Evolutionary conservation across 805 yeast genomes (phyloP).

Genomic region (Cyberlindnera saturnus): DNA sequence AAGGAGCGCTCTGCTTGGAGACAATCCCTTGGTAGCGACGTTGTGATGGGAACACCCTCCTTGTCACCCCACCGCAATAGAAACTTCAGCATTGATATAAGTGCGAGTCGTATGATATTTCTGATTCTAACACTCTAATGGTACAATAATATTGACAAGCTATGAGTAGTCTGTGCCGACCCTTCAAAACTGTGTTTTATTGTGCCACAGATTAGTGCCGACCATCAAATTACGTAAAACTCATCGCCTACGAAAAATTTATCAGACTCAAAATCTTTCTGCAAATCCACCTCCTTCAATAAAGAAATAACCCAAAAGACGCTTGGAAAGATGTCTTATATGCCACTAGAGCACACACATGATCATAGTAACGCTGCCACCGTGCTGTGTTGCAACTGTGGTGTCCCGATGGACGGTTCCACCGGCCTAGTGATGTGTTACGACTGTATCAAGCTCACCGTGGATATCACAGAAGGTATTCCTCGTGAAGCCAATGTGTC

Average conservation of each 20-base stretch:
- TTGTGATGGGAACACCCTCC: conserved; percentile 9
- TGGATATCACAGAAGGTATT: conserved; percentile 88
- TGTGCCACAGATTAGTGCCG: not conserved
- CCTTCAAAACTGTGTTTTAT: too few species aligned
- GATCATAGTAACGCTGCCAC: conserved; percentile 54
- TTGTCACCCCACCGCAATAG: not conserved
- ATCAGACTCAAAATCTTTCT: not conserved
- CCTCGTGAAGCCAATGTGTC: conserved; percentile 92
- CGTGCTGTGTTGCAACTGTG: conserved; percentile 96
- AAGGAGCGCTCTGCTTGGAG: conserved; percentile 23
- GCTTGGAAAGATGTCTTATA: conserved; percentile 26
- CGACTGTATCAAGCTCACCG: conserved; percentile 91
- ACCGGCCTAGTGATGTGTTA: conserved; percentile 90
- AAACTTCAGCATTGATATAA: too few species aligned
- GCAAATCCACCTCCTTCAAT: not conserved
- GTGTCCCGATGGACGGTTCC: conserved; percentile 96
- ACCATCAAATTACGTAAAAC: conserved; percentile 2
- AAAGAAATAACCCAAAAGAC: too few species aligned
- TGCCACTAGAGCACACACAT: conserved; percentile 31
- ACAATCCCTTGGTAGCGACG: conserved; percentile 23
- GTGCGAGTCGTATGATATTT: too few species aligned
- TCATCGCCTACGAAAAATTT: conserved; percentile 5
- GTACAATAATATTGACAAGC: too few species aligned
- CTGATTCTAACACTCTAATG: too few species aligned
- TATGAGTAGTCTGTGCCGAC: too few species aligned